Evolutionary conservation across 306 rosid genomes (phyloP).

Genomic region (Begonia masoniana): DNA sequence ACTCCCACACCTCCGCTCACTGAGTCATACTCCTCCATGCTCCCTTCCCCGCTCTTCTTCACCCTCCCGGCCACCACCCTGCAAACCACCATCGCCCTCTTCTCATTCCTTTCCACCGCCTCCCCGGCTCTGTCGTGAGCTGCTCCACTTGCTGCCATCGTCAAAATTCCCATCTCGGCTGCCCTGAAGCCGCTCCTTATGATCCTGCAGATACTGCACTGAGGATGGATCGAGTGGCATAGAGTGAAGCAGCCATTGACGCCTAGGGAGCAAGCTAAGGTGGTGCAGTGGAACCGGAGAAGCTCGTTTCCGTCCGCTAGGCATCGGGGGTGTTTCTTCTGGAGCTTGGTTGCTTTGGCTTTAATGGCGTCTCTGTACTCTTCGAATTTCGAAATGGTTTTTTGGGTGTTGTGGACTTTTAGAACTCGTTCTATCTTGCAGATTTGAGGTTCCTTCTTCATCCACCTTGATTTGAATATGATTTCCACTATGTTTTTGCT

Average conservation of each 20-base stretch:
- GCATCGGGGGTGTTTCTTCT: conserved; percentile 80
- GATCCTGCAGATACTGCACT: conserved; percentile 58
- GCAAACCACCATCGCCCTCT: conserved; percentile 93
- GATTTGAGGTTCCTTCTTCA: conserved; percentile 69
- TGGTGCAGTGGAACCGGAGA: conserved; percentile 81
- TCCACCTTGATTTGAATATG: conserved; percentile 97
- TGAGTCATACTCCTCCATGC: conserved; percentile 68
- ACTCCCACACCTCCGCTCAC: conserved; percentile 65
- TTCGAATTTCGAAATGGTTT: conserved; percentile 63
- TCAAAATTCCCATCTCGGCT: conserved; percentile 42
- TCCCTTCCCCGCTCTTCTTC: conserved; percentile 61
- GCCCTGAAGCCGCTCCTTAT: conserved; percentile 56
- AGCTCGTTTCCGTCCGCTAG: conserved; percentile 93
- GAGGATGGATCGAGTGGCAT: conserved; percentile 53
- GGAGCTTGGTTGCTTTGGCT: conserved; percentile 59
- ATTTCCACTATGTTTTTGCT: conserved; percentile 99
- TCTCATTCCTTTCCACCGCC: conserved; percentile 17
- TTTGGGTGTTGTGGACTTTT: conserved; percentile 78
- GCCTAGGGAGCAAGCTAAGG: conserved; percentile 66
- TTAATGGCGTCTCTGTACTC: conserved; percentile 81
- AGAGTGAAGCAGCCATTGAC: conserved; percentile 73
- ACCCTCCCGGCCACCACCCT: conserved; percentile 95
- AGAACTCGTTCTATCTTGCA: conserved; percentile 87
- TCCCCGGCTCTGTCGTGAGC: conserved; percentile 61
- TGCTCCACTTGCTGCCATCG: conserved; percentile 83